phyloP scores from a whole-genome alignment of 2,329 filamentous ascomycete genomes.

The Diaporthe citri region DNA sequence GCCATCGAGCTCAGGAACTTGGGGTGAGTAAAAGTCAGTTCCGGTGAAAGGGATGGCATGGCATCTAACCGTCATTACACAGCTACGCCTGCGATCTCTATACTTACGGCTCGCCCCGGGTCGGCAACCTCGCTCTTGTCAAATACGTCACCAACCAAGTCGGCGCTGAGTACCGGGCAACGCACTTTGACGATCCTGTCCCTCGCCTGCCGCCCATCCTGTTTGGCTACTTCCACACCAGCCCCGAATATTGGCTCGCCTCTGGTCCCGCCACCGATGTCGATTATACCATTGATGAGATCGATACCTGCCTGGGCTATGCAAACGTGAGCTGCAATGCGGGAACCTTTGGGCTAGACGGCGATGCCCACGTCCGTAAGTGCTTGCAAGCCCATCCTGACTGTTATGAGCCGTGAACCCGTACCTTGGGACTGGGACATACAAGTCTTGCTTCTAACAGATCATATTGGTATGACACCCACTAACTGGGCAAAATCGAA shows the following conservation, averaged over 20 bases:
- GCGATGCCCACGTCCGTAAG: constrained; percentile 55
- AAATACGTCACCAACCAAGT: constrained; percentile 65
- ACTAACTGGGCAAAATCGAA: background rate
- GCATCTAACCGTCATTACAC: background rate
- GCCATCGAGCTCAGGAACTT: constrained; percentile 65
- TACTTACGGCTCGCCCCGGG: constrained; percentile 76
- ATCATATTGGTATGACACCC: background rate
- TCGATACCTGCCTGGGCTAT: constrained; percentile 63
- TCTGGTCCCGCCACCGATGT: constrained; percentile 49
- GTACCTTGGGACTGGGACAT: background rate
- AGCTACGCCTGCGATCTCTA: constrained; percentile 65
- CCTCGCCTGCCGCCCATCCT: constrained; percentile 75
- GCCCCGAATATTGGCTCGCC: constrained; percentile 76
- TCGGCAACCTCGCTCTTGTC: constrained; percentile 69
- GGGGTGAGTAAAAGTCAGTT: constrained; percentile 47
- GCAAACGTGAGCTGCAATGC: constrained; percentile 64
- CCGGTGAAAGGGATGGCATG: background rate
- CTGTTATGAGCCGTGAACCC: background rate
- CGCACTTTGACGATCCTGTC: constrained; percentile 76
- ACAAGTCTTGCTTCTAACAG: background rate
- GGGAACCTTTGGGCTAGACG: constrained; percentile 59
- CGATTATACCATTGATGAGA: constrained; percentile 54
- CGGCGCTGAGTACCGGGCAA: constrained; percentile 69
- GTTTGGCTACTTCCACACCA: constrained; percentile 72
- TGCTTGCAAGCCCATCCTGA: background rate